Base-by-base conservation (phyloP, 768 basidiomycete species). In the Lyophyllum atratum region DNA sequence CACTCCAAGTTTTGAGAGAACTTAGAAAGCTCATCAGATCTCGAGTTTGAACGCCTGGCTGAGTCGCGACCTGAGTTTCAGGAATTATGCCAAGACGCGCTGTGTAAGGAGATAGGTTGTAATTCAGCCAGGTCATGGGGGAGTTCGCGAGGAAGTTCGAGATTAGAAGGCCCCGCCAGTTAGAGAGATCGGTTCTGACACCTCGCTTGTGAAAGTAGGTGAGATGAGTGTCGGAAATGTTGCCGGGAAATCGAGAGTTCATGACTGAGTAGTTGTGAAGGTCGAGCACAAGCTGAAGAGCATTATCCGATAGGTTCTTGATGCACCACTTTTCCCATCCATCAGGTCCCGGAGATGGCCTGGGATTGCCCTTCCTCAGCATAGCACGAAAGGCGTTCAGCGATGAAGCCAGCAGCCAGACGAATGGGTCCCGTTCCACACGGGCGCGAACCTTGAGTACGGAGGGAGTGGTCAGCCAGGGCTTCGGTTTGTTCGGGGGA, bases 391-490 rank as follows among this genome's bases (percentile, higher is more conserved):
- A 59, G n/a, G 60, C 44, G 15, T 50, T 15, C 4, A 54, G 15
- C 4, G 50, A 47, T 21, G 53, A 39, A 0, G 17, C 25, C 0
- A 47, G n/a, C 4, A 33, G 59, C 55, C 55, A 60, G 1, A 22
- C 4, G 43, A 56, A 56, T 0, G 42, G 52, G 15, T 54, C 47
- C 1, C 37, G 14, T 1, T 22, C 22, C 1, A 60, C 55, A 4
- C 28, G 14, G 9, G 24, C 2, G 12, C 17, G 12, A 6, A 57
- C 59, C 14, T 37, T 15, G 2, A 14, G 8, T 6, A 57, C 52
- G 2, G 43, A 60, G 11, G 57, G 63, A 0, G 68, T 64, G 0
- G 46, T 55, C 29, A 72, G 25, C 69, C 68, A 72, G 1, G 66
- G 69, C 29, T 71, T 71, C 0, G 48, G 47, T 24, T 59, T 55